Conservation (phyloP, 495 filamentous ascomycete species). For the Bryoglossum gracile region DNA sequence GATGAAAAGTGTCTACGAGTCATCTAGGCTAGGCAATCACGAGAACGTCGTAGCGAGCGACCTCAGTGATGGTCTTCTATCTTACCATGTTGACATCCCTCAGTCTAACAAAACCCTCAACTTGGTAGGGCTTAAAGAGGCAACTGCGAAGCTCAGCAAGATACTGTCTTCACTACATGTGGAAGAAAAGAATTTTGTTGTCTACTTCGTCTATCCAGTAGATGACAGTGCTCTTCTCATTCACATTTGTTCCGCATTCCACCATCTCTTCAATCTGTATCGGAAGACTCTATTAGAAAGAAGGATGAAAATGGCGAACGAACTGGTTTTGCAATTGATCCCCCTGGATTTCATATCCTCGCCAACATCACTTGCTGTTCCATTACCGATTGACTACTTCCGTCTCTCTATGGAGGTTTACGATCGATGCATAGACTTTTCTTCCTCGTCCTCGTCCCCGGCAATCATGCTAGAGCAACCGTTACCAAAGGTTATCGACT, state of each 20-base stretch:
- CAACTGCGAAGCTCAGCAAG: conserved; percentile 28
- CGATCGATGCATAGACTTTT: conserved; percentile 64
- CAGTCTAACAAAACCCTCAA: conserved; percentile 11
- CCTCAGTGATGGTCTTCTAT: conserved; percentile 41
- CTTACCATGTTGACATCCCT: conserved; percentile 10
- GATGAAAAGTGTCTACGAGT: conserved; percentile 68
- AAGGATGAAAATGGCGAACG: conserved; percentile 46
- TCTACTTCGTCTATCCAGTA: conserved; percentile 83
- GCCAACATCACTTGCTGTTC: conserved; percentile 55
- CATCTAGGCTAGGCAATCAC: conserved; percentile 70
- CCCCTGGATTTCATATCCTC: conserved; percentile 65
- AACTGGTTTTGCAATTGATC: conserved; percentile 78
- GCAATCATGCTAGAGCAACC: conserved; percentile 70
- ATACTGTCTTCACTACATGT: conserved; percentile 38
- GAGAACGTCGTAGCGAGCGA: conserved; percentile 44
- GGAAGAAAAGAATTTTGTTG: conserved; percentile 59
- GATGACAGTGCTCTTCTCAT: conserved; percentile 55
- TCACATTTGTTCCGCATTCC: conserved; percentile 73
- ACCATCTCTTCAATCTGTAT: conserved; percentile 66
- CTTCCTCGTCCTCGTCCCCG: conserved; percentile 49
- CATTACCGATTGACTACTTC: conserved; percentile 56
- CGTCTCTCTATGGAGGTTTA: conserved; percentile 80
- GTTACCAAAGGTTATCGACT: conserved; percentile 65
- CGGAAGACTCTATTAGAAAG: conserved; percentile 43
- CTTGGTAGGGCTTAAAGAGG: conserved; percentile 29